Evolutionary conservation across 768 basidiomycete genomes (phyloP), one percentile per base, ranked within the genome.

Genomic region (Suillus spraguei): DNA sequence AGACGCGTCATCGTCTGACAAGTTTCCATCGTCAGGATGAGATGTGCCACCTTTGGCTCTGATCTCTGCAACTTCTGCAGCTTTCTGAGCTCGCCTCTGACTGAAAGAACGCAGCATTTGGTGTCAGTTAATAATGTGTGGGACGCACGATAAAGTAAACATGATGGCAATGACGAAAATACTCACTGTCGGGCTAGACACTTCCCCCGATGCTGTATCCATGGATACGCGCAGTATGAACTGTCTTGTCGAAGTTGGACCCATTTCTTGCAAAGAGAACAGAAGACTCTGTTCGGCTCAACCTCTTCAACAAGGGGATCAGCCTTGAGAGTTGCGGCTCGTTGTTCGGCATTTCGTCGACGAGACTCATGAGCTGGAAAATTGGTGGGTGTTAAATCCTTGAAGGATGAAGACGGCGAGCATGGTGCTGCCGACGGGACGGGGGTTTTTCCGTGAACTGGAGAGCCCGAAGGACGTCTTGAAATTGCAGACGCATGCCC

Each of bases 151-250:
- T 56, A 60, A 63, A 53, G 44, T 2, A 41, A 24, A 41, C 13
- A 17, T 60, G 62, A 65, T 74, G 62, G 58, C 53, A 60, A 64
- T 28, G 36, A 36, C 36, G 38, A 24, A 54, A 59, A 39, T 47
- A 85, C 87, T 71, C 72, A 92, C 90, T 86, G 81, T 69, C 89
- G 76, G n/a, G 85, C 83, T 52, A 90, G 72, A 77, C 91, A 92
- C 74, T 91, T 93, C 32, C 81, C 83, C 22, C 89, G 83, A 73
- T 93, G 91, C 76, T 90, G 89, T 63, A 87, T 71, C 91, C 91
- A 93, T 44, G 91, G 91, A 71, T 92, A 91, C 60, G 91, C 88
- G 67, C 91, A 93, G 72, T 88, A 93, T 11, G 85, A 85, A 64
- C 85, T 87, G 67, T 93, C 91, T 71, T 91, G 90, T 47, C 91